phyloP scores from a whole-genome alignment of 148 eudicot species.

The Hydrangea macrophylla region DNA sequence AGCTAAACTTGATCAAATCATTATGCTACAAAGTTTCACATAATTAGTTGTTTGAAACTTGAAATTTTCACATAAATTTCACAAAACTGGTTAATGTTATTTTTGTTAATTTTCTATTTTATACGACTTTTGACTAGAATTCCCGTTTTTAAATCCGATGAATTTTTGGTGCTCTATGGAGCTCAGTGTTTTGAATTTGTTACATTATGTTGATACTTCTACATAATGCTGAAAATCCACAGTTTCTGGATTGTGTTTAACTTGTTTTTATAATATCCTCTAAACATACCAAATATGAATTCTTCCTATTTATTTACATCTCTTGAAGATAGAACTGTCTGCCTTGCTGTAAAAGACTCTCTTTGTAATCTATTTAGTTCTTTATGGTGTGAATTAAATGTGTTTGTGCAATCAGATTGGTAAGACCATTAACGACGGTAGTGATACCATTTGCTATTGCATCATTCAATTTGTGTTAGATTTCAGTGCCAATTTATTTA shows the following conservation, averaged over 20 bases:
- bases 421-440: neutral
- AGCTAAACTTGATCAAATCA: neutral
- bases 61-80: no score
- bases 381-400: neutral
- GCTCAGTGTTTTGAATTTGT: neutral
- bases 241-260: neutral
- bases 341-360: no score
- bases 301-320: no score
- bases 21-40: no score
- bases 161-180: neutral
- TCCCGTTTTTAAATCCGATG: neutral
- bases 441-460: neutral
- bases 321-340: no score
- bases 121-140: no score
- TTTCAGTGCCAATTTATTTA: no score
- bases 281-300: no score
- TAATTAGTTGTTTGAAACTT: no score
- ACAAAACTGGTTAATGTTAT: no score
- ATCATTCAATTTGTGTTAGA: neutral
- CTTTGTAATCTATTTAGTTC: neutral
- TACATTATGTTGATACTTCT: neutral
- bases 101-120: no score
- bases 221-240: neutral
- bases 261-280: no score
- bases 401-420: neutral